phyloP scores from a whole-genome alignment of 2,329 filamentous ascomycete species.

The Triangularia verruculosa region DNA sequence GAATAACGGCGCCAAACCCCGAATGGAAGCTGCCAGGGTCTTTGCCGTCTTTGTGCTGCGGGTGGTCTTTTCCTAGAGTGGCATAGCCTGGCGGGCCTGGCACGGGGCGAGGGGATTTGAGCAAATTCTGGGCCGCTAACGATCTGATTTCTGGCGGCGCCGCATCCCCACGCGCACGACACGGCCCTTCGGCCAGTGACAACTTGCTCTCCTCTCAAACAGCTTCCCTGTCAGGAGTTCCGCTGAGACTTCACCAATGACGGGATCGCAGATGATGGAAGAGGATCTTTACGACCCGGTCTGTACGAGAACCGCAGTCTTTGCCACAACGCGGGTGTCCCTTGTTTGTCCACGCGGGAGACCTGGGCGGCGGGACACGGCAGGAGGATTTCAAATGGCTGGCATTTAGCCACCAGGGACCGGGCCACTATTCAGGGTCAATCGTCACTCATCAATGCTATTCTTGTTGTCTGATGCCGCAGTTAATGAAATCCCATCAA shows the following conservation, averaged over 20 bases:
- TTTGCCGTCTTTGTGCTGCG: constrained; percentile 11
- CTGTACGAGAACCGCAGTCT: too few relatives aligned
- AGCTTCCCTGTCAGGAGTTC: not conserved
- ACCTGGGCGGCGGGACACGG: not conserved
- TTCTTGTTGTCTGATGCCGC: constrained; percentile 2
- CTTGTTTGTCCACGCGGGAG: not conserved
- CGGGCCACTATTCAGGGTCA: not conserved
- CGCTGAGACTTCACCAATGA: not conserved
- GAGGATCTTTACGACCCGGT: too few relatives aligned
- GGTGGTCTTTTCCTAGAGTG: constrained; percentile 13
- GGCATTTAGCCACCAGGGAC: constrained; percentile 5
- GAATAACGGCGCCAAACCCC: constrained; percentile 3
- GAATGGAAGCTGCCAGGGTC: constrained; percentile 18
- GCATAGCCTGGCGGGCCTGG: constrained; percentile 12
- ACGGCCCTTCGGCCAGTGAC: constrained; percentile 19
- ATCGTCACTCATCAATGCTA: constrained; percentile 1
- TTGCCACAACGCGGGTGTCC: too few relatives aligned
- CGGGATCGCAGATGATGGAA: not conserved
- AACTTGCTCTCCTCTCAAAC: constrained; percentile 19
- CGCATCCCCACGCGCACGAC: constrained; percentile 1
- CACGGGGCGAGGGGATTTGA: constrained; percentile 45
- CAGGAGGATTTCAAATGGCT: not conserved
- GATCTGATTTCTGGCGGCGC: constrained; percentile 14
- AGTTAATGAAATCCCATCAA: not conserved
- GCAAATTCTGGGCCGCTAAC: constrained; percentile 43